phyloP scores from a whole-genome alignment of 2,329 filamentous ascomycete genomes.

The Seiridium cupressi region DNA sequence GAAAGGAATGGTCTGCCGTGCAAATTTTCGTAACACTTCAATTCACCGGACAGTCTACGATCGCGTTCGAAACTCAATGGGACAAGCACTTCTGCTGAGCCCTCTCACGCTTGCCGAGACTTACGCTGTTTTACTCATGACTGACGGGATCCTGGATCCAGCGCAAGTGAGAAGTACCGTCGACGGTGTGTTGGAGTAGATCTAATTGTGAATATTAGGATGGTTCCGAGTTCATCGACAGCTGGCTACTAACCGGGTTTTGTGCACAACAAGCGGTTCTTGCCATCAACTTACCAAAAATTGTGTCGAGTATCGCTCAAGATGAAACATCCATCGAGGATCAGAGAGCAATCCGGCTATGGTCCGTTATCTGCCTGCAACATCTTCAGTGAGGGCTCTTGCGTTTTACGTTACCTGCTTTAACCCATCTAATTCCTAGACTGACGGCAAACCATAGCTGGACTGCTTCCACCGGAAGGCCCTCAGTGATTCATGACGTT shows the following conservation, averaged over 20 bases:
- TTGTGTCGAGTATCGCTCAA: background rate
- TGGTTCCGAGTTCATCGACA: background rate
- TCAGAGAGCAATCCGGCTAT: background rate
- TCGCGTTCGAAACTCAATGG: background rate
- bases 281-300: background rate
- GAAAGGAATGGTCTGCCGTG: background rate
- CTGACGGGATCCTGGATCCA: background rate
- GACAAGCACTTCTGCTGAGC: background rate
- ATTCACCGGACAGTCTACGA: background rate
- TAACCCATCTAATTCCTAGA: background rate
- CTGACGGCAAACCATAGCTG: background rate
- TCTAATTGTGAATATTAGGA: background rate
- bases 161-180: background rate
- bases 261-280: background rate
- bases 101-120: background rate
- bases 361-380: background rate
- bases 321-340: background rate
- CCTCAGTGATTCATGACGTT: background rate
- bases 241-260: background rate
- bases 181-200: background rate
- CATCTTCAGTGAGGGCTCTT: background rate
- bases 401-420: background rate
- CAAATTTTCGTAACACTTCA: background rate
- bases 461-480: background rate
- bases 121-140: background rate